phyloP scores from a whole-genome alignment of 2,329 filamentous ascomycete genomes.

The Cercospora brassicicola region DNA sequence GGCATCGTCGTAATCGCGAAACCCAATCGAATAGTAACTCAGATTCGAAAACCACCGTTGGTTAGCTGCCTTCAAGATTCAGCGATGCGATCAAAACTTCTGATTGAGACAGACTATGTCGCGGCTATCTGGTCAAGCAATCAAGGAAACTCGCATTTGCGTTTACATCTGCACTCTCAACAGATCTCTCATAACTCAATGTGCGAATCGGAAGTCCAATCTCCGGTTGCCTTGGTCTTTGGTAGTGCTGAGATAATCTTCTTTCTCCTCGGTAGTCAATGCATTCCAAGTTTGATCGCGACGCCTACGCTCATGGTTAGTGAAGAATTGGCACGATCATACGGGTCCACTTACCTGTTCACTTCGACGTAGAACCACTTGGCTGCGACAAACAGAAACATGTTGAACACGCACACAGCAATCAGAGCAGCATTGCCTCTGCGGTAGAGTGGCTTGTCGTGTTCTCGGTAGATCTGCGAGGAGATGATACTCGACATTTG shows the following conservation, averaged over 20 bases:
- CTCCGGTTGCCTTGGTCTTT: constrained; percentile 45
- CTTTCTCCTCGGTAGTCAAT: constrained; percentile 52
- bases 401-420: constrained; percentile 51
- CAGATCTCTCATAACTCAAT: neutral
- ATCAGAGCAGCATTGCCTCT: constrained; percentile 57
- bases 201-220: constrained; percentile 43
- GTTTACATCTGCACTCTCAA: neutral
- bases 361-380: constrained; percentile 54
- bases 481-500: constrained; percentile 44
- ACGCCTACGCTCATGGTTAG: constrained; percentile 33
- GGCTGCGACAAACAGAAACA: constrained; percentile 52
- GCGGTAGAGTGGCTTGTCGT: constrained; percentile 57
- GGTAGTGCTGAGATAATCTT: constrained; percentile 49
- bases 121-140: too few relatives aligned
- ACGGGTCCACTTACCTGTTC: neutral
- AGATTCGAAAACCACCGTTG: neutral
- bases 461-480: constrained; percentile 52
- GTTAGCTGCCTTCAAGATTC: neutral
- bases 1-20: neutral
- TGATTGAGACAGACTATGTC: neutral
- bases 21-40: neutral
- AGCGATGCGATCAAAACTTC: neutral
- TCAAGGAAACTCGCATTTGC: too few relatives aligned
- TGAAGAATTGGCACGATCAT: neutral
- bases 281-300: constrained; percentile 48